Evolutionary conservation across 2,329 filamentous ascomycete genomes (phyloP), one percentile per base, ranked within the genome.

Genomic region (Verticillium isaacii): DNA sequence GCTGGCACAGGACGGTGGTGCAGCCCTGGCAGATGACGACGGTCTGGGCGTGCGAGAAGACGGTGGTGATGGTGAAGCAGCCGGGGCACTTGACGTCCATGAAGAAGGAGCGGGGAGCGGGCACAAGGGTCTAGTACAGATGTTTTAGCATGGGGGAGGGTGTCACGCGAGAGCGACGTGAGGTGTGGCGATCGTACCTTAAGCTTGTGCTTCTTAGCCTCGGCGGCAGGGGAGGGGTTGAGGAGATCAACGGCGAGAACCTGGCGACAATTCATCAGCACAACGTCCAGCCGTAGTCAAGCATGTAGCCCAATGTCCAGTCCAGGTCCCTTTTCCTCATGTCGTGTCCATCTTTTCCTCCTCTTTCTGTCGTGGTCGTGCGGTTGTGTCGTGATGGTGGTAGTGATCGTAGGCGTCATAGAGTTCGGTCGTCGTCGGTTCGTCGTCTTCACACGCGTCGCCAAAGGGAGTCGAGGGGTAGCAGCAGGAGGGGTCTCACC

Each of bases 61-160:
- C 95, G 81, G 95, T 99, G 82, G 95, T 99, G 89, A 99, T 99
- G 82, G 93, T 97, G 90, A 98, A 99, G 92, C 95, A 99, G 77
- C 95, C 95, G 80, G 95, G 95, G 91, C 95, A 99, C 91, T 99
- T 99, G 87, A 99, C 95, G 80, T 99, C 95, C 95, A 99, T 99
- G 92, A 99, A 99, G 91, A 98, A 99, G 72, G 94, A 98, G 81
- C 95, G 92, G 76, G 95, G 95, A 71, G 88, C 90, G 75, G 95
- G 95, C 79, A 99, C 95, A 75, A 99, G 91, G 72, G 87, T 93
- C 93, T 96, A 71, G 66, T 60, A 55, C 34, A 4, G 15, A 52
- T 32, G 23, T 60, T 62, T 66, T 63, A 67, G 68, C 55, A 64
- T 70, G 15, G 45, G 45, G 45, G 11, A 23, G 59, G 32, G 29